Base-by-base conservation (phyloP, 352 stramenopile species). In the Phytophthora chlamydospora region DNA sequence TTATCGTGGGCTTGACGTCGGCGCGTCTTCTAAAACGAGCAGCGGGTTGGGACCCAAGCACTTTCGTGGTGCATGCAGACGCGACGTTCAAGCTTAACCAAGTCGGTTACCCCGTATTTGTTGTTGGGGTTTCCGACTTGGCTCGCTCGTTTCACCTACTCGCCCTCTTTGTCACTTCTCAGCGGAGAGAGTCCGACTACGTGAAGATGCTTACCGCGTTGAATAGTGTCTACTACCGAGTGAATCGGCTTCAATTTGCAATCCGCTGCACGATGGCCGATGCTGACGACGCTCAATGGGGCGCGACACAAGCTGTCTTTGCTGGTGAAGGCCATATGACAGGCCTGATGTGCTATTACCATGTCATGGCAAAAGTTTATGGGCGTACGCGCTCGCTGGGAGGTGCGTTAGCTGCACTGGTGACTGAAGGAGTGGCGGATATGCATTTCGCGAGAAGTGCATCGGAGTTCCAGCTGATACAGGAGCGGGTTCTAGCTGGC, bases 61-160 rank as follows among this genome's bases (percentile, higher is more conserved):
- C 21, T 1, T 24, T 24, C 17, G 39, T 55, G 3, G 19, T 73
- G 4, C 64, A 71, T 33, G 31, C 68, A 2, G 45, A 68, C 21
- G 58, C 54, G 1, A 76, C 53, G 0, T 69, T 55, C 45, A 72
- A 76, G 54, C 14, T 61, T 2, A 63, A 41, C 12, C 58, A 60
- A 14, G 58, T 47, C 4, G 38, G 53, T 11, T 68, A 60, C 33
- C 43, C 54, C n/a, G 51, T 62, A 4, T 36, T 66, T 3, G 32
- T 68, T 8, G 47, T 70, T 7, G 68, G 58, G 6, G 39, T 73
- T 11, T 73, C 58, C 16, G 58, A 73, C 34, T n/a, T 14, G 31
- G 51, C 36, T 2, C 43, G 58, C 8, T 46, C 51, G 0, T 73
- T 73, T 44, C 62, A 76, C 17, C 39, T 59, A 0, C 21, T 64